Evolutionary conservation across 163 green algal species (phyloP), one percentile per base, ranked within the genome.

Genomic region (Scenedesmus sp.): DNA sequence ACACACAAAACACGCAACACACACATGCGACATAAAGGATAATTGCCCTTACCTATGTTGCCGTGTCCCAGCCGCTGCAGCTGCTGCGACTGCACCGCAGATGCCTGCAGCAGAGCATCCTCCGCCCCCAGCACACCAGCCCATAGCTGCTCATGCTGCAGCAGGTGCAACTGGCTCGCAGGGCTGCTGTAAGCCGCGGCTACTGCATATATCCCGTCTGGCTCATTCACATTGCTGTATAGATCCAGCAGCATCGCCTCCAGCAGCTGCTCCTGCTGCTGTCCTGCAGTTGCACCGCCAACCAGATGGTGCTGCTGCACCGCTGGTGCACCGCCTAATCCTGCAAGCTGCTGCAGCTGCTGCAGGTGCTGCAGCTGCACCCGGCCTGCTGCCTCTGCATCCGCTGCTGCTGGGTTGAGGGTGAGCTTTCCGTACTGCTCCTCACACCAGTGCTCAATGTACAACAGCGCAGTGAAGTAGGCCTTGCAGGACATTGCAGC

Each of bases 91-190:
- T 82, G 68, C 53, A 90, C 72, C 40, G 72, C 85, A 46, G 85
- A 72, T 51, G 85, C 51, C 43, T 93, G 93, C 83, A 97, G 92
- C 40, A 93, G 89, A 22, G 95, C 81, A 89, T 98, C 96, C 51
- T 96, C 92, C 0, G 40, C 89, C 12, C 93, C 91, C 61, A 98
- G 89, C 16, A 95, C 96, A 53, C 94, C 78, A n/a, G 81, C 91
- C 96, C 96, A 98, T 56, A 94, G 92, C 10, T 96, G 94, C 86
- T 98, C 96, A 76, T 97, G 96, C 88, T 96, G 93, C 89, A 94
- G 93, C 37, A 97, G 87, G 6, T 83, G 86, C 61, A 98, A 92
- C 83, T 94, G 95, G 12, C 92, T 95, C 84, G 18, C 90, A 90
- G 37, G 85, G 51, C 80, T 94, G 61, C 85, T 88, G 79, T 88